Conservation (phyloP, 2,329 filamentous ascomycete genomes). For the Stachybotrys chlorohalonatus region DNA sequence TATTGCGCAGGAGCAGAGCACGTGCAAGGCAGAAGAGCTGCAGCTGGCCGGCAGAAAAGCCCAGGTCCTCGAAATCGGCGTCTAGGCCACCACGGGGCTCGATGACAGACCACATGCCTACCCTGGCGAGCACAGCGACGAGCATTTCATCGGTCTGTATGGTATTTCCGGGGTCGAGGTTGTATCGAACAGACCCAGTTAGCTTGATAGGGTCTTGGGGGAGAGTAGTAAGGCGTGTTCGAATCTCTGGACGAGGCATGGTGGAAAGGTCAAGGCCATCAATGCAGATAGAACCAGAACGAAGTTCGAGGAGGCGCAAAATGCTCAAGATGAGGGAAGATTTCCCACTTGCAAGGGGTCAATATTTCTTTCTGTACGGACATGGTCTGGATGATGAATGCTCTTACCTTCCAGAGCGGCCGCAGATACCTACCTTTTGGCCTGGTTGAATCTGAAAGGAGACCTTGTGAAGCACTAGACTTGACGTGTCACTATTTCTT, state of each 20-base stretch:
- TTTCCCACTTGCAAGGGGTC: slow-evolving; percentile 34
- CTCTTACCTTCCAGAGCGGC: slow-evolving; percentile 31
- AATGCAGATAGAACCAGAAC: slow-evolving; percentile 26
- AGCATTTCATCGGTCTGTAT: slow-evolving; percentile 26
- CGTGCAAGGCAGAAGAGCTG: slow-evolving; percentile 40
- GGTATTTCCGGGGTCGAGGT: slow-evolving; percentile 31
- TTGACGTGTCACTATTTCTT: slow-evolving; percentile 5
- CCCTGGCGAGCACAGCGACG: slow-evolving; percentile 30
- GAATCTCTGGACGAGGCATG: slow-evolving; percentile 31
- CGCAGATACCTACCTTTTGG: slow-evolving; percentile 40
- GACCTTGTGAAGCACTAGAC: slow-evolving; percentile 7
- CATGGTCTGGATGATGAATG: background rate
- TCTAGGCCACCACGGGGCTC: slow-evolving; percentile 26
- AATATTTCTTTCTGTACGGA: background rate
- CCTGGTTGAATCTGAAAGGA: slow-evolving; percentile 20
- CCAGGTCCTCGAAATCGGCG: slow-evolving; percentile 18
- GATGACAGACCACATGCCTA: slow-evolving; percentile 30
- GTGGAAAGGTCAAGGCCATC: slow-evolving; percentile 31
- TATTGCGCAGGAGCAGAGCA: slow-evolving; percentile 23
- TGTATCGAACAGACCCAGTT: slow-evolving; percentile 34
- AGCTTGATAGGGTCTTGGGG: slow-evolving; percentile 40
- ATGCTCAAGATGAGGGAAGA: slow-evolving; percentile 37
- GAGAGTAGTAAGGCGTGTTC: slow-evolving; percentile 31
- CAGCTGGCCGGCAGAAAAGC: slow-evolving; percentile 32
- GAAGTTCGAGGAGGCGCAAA: slow-evolving; percentile 37